A percentile compares a stretch with the other conserved stretches of the same genome.
Conservation (phyloP, 2,329 filamentous ascomycete species). For the Phialemoniopsis sp. region DNA sequence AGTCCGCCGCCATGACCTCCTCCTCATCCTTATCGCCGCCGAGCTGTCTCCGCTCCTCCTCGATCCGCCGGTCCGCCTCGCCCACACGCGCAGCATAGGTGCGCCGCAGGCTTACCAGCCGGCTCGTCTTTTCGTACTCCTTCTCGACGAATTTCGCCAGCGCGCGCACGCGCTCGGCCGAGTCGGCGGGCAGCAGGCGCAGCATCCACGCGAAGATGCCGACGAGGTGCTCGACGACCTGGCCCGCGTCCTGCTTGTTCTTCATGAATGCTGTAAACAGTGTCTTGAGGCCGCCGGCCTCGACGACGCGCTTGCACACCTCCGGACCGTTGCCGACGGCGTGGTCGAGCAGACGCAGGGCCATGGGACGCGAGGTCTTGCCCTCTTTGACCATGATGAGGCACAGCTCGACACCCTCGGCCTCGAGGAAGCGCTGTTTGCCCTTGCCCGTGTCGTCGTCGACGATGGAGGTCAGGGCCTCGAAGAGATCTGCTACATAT, state of each 20-base stretch:
- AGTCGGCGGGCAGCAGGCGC: constrained; percentile 72
- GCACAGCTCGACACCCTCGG: constrained; percentile 86
- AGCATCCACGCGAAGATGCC: constrained; percentile 82
- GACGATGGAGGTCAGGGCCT: constrained; percentile 74
- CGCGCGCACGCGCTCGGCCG: constrained; percentile 72
- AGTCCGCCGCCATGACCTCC: constrained; percentile 62
- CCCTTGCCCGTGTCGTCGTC: constrained; percentile 65
- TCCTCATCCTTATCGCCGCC: constrained; percentile 54
- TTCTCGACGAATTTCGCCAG: constrained; percentile 96
- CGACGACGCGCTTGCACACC: constrained; percentile 73
- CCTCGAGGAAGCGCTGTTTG: constrained; percentile 79
- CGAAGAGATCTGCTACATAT: constrained; percentile 91
- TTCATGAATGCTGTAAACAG: constrained; percentile 84
- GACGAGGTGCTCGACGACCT: constrained; percentile 73
- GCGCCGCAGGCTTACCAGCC: constrained; percentile 65
- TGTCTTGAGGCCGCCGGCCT: constrained; percentile 79
- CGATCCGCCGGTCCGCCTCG: constrained; percentile 60
- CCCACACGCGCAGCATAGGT: constrained; percentile 64
- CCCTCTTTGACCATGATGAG: constrained; percentile 89
- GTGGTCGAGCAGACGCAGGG: constrained; percentile 81
- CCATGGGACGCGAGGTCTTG: constrained; percentile 52
- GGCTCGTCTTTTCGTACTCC: constrained; percentile 79
- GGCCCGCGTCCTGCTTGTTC: constrained; percentile 46
- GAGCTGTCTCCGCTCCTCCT: constrained; percentile 27
- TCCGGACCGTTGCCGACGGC: constrained; percentile 55